Percentiles rank a stretch among this genome's conserved stretches.
phyloP scores from a whole-genome alignment of 345 rosid genomes.

The Eucalyptus cloeziana region DNA sequence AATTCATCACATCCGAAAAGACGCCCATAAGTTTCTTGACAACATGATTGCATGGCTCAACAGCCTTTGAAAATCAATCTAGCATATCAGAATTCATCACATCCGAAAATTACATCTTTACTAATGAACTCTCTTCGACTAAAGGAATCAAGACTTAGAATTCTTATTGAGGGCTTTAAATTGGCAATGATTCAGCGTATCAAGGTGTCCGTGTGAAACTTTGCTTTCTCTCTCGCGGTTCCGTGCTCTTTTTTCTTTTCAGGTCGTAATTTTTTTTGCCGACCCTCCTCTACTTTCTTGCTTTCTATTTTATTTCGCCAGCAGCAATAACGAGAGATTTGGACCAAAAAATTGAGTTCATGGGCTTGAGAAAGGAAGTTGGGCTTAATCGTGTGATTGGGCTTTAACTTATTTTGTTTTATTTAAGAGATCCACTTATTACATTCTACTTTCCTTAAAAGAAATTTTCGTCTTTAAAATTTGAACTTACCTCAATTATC shows the following conservation, averaged over 20 bases:
- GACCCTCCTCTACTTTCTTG: background rate
- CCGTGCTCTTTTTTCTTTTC: background rate
- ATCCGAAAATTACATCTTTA: background rate
- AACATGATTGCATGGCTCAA: background rate
- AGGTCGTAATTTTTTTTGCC: background rate
- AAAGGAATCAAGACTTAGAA: background rate
- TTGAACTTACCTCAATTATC: background rate
- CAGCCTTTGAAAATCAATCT: background rate
- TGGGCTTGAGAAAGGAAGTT: background rate
- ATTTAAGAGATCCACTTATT: background rate
- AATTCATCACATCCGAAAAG: too few relatives aligned
- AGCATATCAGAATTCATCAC: background rate
- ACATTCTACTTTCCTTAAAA: background rate
- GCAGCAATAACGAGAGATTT: background rate
- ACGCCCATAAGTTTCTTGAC: background rate
- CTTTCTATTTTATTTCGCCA: background rate
- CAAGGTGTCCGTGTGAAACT: too few relatives aligned
- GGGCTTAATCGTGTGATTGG: background rate
- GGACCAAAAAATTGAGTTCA: background rate
- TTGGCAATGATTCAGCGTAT: too few relatives aligned
- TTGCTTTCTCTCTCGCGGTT: background rate
- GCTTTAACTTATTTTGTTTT: background rate
- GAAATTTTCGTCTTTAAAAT: background rate
- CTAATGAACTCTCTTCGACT: background rate
- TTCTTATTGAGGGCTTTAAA: background rate